Evolutionary conservation across 208 protist species (phyloP), one percentile per base, ranked within the genome.

Genomic region (Wallacemonas collosoma): DNA sequence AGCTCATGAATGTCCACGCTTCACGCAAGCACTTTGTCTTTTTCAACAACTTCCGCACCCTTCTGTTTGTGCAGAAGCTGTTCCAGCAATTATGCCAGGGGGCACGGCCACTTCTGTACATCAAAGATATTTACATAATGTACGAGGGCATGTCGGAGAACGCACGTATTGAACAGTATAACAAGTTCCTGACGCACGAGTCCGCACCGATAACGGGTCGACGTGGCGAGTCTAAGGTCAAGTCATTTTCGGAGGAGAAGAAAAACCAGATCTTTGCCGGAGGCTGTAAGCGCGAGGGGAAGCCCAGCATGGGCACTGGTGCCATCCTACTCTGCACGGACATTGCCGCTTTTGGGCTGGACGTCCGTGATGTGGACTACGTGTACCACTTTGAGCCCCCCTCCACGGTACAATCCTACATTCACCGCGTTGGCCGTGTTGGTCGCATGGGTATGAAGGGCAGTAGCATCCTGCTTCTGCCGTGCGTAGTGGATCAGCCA

Each of bases 1-100:
- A 97, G 70, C 63, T 95, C 11, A 89, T 97, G 77, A 95, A 95
- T 73, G 36, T 93, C 9, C 93, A 97, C 68, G 75, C 90, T 1
- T 91, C 82, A 11, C 93, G 95, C 66, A 97, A 97, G 70, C 93
- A 97, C 77, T 95, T 96, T 80, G 86, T 97, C 17, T 97, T 97
- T 72, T 97, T 96, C 74, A 96, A 97, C 79, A 86, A 78, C 70
- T 75, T 82, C 47, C 76, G 80, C 56, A 85, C 82, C 39, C 79
- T 96, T 2, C 60, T 80, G 2, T 95, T 95, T 72, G 87, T 93
- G 7, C 78, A 88, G 68, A 73, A 84, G 40, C 80, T 95, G 0
- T 88, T 97, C 63, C n/a, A 51, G 2, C 26, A 56, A 11, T 68
- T 96, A 14, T 70, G 62, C 44, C 61, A 88, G 48, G 80, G 88